phyloP scores from a whole-genome alignment of 2,329 filamentous ascomycete genomes.

The Leptographium flavum region DNA sequence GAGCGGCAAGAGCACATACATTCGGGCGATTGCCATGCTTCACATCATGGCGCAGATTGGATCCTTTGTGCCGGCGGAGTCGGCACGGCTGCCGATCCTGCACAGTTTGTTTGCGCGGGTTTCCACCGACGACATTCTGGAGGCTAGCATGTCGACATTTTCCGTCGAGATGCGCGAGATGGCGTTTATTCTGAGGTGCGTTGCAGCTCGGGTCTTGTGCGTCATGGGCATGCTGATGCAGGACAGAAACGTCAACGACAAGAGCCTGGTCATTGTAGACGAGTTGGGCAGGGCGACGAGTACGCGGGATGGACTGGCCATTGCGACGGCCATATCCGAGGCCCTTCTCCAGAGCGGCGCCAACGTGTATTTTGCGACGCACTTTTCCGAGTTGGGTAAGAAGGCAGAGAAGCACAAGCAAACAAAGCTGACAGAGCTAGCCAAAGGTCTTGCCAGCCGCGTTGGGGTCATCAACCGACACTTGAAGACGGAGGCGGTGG shows the following conservation, averaged over 20 bases:
- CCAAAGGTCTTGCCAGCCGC: conserved; percentile 58
- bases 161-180: conserved; percentile 92
- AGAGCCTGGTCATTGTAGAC: conserved; percentile 73
- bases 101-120: conserved; percentile 78
- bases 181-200: conserved; percentile 66
- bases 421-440: conserved; percentile 17
- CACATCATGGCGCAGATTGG: conserved; percentile 91
- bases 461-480: conserved; percentile 74
- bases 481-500: conserved; percentile 52
- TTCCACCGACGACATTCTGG: conserved; percentile 74
- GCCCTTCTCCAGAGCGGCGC: conserved; percentile 67
- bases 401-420: background rate
- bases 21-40: conserved; percentile 69
- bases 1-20: conserved; percentile 96
- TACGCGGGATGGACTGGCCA: conserved; percentile 73
- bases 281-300: conserved; percentile 87
- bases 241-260: conserved; percentile 54
- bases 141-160: conserved; percentile 87
- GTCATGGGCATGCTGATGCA: background rate
- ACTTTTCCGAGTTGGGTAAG: conserved; percentile 63
- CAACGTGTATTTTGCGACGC: conserved; percentile 84
- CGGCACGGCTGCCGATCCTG: conserved; percentile 67
- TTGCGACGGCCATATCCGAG: conserved; percentile 82
- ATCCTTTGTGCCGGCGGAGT: conserved; percentile 75
- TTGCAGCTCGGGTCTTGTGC: background rate